These are phyloP conservation scores for Pseudevernia furfuracea DNA, from an alignment of 495 filamentous ascomycete species.

Conservation along the genomic window DNA sequence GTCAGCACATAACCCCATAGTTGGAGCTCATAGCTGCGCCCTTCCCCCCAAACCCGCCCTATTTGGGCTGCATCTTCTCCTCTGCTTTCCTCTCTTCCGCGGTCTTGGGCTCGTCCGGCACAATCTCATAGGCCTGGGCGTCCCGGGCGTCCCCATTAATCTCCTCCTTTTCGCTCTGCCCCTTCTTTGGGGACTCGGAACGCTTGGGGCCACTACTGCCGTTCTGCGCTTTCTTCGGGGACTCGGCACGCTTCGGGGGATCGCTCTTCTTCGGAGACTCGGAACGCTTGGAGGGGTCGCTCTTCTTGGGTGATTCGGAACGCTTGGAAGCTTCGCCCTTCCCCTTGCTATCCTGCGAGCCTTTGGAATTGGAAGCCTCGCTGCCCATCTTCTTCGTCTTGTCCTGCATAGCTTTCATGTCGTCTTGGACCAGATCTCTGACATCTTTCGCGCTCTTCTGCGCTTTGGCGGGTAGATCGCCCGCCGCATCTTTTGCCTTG, in stretches of 20 bases:
- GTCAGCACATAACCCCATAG: neutral
- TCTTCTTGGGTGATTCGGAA: neutral
- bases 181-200: slow-evolving; percentile 8
- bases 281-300: neutral
- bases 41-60: neutral
- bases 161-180: slow-evolving; percentile 9
- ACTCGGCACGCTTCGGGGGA: neutral
- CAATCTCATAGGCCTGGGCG: slow-evolving; percentile 23
- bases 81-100: slow-evolving; percentile 24
- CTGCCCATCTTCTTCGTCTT: slow-evolving; percentile 14
- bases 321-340: slow-evolving; percentile 3
- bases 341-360: neutral
- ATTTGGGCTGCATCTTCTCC: slow-evolving; percentile 23
- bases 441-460: neutral
- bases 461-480: neutral
- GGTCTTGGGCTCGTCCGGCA: slow-evolving; percentile 24
- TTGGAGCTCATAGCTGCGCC: neutral
- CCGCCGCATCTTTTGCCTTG: no score
- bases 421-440: slow-evolving; percentile 3
- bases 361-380: slow-evolving; percentile 5
- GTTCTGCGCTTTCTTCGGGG: neutral
- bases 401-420: slow-evolving; percentile 2
- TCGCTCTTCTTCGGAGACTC: neutral
- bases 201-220: neutral
- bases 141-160: slow-evolving; percentile 14